Base-by-base conservation (phyloP, 768 basidiomycete species). In the Rhizopogon salebrosus region DNA sequence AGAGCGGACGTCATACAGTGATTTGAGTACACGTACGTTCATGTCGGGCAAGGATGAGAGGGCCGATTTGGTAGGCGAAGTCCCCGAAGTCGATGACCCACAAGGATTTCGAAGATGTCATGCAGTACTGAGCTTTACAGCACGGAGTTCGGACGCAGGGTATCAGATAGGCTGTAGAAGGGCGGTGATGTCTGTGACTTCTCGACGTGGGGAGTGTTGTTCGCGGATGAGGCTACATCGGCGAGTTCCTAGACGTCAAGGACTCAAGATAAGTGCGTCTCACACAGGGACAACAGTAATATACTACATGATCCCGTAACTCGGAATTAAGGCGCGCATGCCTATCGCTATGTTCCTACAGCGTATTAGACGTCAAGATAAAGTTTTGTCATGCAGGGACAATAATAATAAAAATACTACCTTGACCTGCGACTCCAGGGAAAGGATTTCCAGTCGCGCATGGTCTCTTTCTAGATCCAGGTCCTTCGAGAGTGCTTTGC, bases 1-100 rank as follows among this genome's bases (percentile, higher is more conserved):
- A 7, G 69, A 62, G 31, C 63, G 72, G 1, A 63, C 42, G 39
- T 84, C 83, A 62, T 93, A 95, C 16, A 97, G 75, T 6, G 80
- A 68, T 68, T 94, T 94, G 64, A 97, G 83, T 5, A 91, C 80
- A 9, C 90, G 87, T 16, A 95, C 84, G 65, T 95, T 91, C 64
- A 94, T 76, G 42, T 94, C 87, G 22, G 87, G 89, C 36, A 92
- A 75, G 8, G 89, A 92, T 4, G 70, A 65, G 9, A 68, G 53
- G 3, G 73, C 59, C 54, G 40, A 64, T 64, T 42, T 70, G 52
- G 62, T 61, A 3, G 31, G 45, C 0, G 45, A 45, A 9, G 43
- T 62, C 42, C 67, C 61, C n/a, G 64, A 69, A 55, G 64, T 74
- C 42, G 61, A 70, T 29, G 64, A 70, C 1, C 77, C 76, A 1